A percentile compares a stretch with the other conserved stretches of the same genome.
Evolutionary conservation across 2,329 filamentous ascomycete species (phyloP).

Genomic region (Aspergillus ustus): DNA sequence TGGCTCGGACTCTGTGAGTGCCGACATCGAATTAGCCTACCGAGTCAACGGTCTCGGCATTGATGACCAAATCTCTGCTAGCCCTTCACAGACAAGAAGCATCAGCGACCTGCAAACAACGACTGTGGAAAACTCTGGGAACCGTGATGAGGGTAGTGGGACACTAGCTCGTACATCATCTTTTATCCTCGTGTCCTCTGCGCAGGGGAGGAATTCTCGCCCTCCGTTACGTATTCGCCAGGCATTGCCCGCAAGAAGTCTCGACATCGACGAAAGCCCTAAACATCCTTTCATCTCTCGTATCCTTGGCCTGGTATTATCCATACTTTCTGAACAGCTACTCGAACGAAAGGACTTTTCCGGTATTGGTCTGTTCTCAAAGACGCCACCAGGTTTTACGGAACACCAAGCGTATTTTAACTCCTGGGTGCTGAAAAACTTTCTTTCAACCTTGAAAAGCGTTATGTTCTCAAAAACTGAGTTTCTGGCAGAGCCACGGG

Average conservation of each 20-base stretch:
- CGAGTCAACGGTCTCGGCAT: constrained; percentile 80
- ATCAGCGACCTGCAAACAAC: constrained; percentile 76
- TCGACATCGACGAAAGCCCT: constrained; percentile 52
- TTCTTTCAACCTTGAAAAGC: constrained; percentile 72
- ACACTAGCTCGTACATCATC: constrained; percentile 81
- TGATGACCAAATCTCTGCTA: constrained; percentile 82
- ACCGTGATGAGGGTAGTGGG: constrained; percentile 56
- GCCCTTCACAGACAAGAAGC: constrained; percentile 71
- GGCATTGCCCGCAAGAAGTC: constrained; percentile 63
- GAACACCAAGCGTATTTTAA: constrained; percentile 96
- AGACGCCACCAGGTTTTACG: constrained; percentile 87
- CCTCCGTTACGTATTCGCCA: constrained; percentile 68
- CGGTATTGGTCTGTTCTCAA: constrained; percentile 82
- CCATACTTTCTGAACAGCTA: constrained; percentile 84
- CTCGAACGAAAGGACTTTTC: constrained; percentile 87
- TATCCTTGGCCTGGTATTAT: constrained; percentile 75
- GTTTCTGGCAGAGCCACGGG: constrained; percentile 75
- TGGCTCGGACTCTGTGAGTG: constrained; percentile 78
- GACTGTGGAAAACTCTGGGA: constrained; percentile 58
- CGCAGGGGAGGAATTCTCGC: constrained; percentile 62
- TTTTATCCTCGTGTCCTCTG: constrained; percentile 83
- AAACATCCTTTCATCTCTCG: constrained; percentile 75
- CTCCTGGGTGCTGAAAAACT: constrained; percentile 80
- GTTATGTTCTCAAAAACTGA: constrained; percentile 73
- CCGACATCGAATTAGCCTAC: constrained; percentile 86